Base-by-base conservation (phyloP, 2,329 filamentous ascomycete species). In the Sordariomycetes sp. region DNA sequence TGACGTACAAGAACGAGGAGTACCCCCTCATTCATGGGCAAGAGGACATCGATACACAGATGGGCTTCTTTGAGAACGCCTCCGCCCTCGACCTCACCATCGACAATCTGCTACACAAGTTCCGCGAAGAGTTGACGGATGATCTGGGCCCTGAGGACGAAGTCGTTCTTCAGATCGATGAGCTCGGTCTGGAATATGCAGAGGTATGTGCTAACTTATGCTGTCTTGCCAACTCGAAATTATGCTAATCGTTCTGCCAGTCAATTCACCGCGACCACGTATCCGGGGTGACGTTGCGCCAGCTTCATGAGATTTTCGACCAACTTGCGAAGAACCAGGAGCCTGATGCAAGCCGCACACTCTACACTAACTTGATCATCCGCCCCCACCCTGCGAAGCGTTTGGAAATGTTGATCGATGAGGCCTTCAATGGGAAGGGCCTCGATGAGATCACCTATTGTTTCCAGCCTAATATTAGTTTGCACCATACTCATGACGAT, bases 101-200 rank as follows among this genome's bases (percentile, higher is more conserved):
- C 54, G 72, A 74, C 20, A 66, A 69, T 8, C 67, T 80, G 12
- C 62, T 80, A 54, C 64, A 68, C 20, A 70, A 69, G 5, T 67
- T 80, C 34, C 74, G 77, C 34, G 64, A 66, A 7, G 75, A 78
- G 60, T 68, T 80, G 15, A 64, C 67, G 20, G 69, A 72, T 45
- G 78, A 79, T 56, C 64, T 80, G 2, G 65, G 67, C 5, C 58
- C 66, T 3, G 69, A 72, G 20, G 77, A 80, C 56, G 76, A 80
- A 58, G 65, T 80, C 50, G 69, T 74, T n/a, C 70, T 79, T 48
- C 74, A 77, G 59, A 67, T 80, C 53, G 75, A 79, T 32, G 74
- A 78, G 59, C 70, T 80, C 48, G 76, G 75, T 10, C 68, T 80
- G 35, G 76, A 80, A 64, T 78, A 79, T 64, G 68, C 74, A 22